These are phyloP conservation scores for Brasenia schreberi DNA, from an alignment of 164 flowering plant species.

Conservation along the genomic window DNA sequence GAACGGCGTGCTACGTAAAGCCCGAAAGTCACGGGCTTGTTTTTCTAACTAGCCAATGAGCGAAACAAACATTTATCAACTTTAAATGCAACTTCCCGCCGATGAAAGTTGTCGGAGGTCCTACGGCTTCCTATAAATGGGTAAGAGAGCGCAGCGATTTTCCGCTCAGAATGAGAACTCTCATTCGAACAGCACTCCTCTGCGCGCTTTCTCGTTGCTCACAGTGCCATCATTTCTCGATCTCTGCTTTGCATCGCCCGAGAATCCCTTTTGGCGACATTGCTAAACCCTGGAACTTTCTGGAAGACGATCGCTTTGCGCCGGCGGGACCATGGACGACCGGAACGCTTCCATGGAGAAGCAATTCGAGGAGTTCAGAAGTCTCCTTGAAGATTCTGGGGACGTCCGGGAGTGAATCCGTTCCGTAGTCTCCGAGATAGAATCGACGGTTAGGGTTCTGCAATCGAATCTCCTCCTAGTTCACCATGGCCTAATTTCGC, in stretches of 20 bases:
- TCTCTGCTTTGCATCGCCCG: neutral
- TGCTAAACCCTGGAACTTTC: neutral
- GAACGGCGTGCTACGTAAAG: no score
- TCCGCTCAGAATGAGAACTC: neutral
- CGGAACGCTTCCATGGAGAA: constrained; percentile 27
- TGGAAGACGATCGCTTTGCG: neutral
- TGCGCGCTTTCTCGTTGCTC: neutral
- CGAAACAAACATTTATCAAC: no score
- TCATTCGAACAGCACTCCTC: neutral
- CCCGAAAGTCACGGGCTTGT: no score
- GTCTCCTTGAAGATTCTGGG: constrained; percentile 60
- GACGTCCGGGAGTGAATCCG: constrained; percentile 54
- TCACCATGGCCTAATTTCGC: constrained; percentile 68
- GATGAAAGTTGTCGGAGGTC: no score
- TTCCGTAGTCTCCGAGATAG: constrained; percentile 51
- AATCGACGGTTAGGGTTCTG: constrained; percentile 51
- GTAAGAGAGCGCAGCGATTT: no score
- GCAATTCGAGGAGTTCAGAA: constrained; percentile 61
- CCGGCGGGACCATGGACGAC: constrained; percentile 16
- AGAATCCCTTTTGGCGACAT: neutral
- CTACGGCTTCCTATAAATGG: no score
- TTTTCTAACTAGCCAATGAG: no score
- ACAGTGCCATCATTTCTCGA: neutral
- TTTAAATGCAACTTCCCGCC: no score
- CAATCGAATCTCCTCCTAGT: constrained; percentile 64